These are phyloP conservation scores for Yamadazyma phyllophila DNA, from an alignment of 805 yeast species.

Conservation along the genomic window DNA sequence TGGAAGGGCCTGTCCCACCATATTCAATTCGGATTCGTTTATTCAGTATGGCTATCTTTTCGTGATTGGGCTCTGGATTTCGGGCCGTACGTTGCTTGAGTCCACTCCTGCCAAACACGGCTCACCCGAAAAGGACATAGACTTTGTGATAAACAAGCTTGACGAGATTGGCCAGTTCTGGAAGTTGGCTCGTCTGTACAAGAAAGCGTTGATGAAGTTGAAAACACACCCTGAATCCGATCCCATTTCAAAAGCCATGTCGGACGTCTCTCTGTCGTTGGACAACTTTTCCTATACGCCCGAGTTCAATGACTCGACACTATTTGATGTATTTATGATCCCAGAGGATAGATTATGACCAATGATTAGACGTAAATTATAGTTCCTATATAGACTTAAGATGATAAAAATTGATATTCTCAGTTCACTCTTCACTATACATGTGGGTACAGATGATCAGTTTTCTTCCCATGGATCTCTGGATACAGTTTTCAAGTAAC, in stretches of 20 bases:
- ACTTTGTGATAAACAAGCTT: background rate
- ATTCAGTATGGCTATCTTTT: background rate
- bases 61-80: background rate
- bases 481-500: constrained; percentile 50
- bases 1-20: background rate
- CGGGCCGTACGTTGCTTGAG: background rate
- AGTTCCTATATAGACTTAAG: too few relatives aligned
- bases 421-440: constrained; percentile 8
- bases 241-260: background rate
- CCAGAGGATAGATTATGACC: too few relatives aligned
- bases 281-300: background rate
- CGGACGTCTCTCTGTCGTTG: background rate
- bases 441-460: constrained; percentile 12
- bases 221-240: background rate
- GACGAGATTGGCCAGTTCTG: background rate
- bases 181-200: background rate
- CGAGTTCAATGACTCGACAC: background rate
- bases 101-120: background rate
- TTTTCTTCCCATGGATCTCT: constrained; percentile 49
- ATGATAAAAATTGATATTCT: background rate
- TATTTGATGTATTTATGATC: background rate
- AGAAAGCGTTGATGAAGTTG: background rate
- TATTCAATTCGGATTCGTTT: background rate
- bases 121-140: background rate
- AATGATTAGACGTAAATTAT: too few relatives aligned